These are phyloP conservation scores for Lecanicillium sp. DNA, from an alignment of 2,329 filamentous ascomycete species.

Conservation along the genomic window DNA sequence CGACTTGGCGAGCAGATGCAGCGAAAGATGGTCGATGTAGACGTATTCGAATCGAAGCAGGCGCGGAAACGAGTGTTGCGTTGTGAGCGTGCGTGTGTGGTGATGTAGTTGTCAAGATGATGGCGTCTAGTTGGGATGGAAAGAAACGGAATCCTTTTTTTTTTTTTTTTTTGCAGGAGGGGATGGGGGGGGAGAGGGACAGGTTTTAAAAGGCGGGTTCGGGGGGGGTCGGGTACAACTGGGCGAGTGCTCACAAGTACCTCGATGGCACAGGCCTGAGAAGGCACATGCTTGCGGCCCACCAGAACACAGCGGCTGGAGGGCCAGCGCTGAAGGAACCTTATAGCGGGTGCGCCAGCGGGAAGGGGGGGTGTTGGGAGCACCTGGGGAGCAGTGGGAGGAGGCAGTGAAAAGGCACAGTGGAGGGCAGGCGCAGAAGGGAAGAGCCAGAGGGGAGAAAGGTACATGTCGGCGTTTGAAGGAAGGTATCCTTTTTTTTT, in stretches of 20 bases:
- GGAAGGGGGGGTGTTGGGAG: slow-evolving; percentile 4
- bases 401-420: slow-evolving; percentile 16
- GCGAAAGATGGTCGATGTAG: neutral
- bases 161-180: slow-evolving; percentile 17
- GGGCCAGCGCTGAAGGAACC: slow-evolving; percentile 3
- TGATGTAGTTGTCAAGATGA: slow-evolving; percentile 5
- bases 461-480: slow-evolving; percentile 17
- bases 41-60: neutral
- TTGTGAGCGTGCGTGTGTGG: neutral
- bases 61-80: slow-evolving; percentile 9
- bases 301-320: neutral
- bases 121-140: slow-evolving; percentile 14
- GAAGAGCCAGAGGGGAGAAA: too few species aligned
- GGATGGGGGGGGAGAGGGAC: slow-evolving; percentile 20
- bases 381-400: slow-evolving; percentile 8
- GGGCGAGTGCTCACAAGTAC: slow-evolving; percentile 11
- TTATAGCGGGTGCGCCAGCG: neutral
- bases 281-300: slow-evolving; percentile 15
- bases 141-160: slow-evolving; percentile 17
- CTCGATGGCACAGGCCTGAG: slow-evolving; percentile 6
- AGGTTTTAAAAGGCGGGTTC: slow-evolving; percentile 25
- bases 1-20: neutral
- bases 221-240: slow-evolving; percentile 11
- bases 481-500: slow-evolving; percentile 15
- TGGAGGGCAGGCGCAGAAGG: too few species aligned